Base-by-base conservation (phyloP, 441 rosid species). In the Pelargonium fulgidum region DNA sequence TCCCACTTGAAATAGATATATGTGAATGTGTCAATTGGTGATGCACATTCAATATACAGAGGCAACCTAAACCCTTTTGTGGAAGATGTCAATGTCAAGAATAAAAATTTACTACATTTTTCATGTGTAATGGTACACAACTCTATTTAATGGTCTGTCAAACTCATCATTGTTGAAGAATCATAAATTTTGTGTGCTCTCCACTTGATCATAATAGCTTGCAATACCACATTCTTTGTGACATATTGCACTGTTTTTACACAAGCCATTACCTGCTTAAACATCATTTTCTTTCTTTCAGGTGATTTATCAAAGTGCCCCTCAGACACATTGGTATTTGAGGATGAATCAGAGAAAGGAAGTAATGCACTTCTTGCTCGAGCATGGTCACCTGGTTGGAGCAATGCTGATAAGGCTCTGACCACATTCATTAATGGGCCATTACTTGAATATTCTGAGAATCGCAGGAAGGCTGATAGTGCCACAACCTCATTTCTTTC, bases 371-470 rank as follows among this genome's bases (percentile, higher is more conserved):
- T 93, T 80, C 96, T 91, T 64, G 87, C 99, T 66, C 87, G 99
- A 73, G 97, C 96, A 70, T 93, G 97, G 99, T 87, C 99, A 56
- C 96, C 97, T 0, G 97, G 99, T 1, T 93, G 97, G 99, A 88
- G 90, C 83, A 86, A 82, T 72, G 97, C 90, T 68, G 96, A 93
- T 73, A 93, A 82, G 82, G 96, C 99, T 72, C 81, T 93, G 78
- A 89, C 90, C 20, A 78, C 96, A 29, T 91, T 93, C 77, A 79
- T 89, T 68, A 91, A 89, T 22, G 99, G 99, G 62, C 90, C 97
- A n/a, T 64, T 93, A 62, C 75, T 91, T 62, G 97, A 93, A 70
- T 91, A 93, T 86, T 88, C 93, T 12, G 80, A 81, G 83, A 91
- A 93, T 73, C 86, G 96, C 2, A 77, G 97, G 66, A 93, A 93